Evolutionary conservation across 176 grass and related monocot species (phyloP), one percentile per base, ranked within the genome.

Genomic region (Oryza coarctata): DNA sequence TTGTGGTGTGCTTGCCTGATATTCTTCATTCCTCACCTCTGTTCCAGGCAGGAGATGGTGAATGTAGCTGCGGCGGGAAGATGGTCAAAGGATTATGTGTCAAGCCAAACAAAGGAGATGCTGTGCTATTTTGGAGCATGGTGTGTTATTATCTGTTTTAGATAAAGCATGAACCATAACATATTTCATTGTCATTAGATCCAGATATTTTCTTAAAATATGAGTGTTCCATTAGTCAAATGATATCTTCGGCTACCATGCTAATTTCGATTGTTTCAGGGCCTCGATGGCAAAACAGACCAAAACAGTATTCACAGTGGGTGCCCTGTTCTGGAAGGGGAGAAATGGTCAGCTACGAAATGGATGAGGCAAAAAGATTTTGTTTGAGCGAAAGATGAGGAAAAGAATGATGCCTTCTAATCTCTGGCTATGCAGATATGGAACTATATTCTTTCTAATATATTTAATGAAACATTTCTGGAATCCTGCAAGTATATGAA

Each of bases 271-370:
- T 62, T 80, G 18, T 78, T 90, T 43, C 78, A 97, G 95, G 92
- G 92, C 8, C 70, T 97, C 14, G 86, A 92, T 41, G 95, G 95
- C 9, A 76, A 94, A 76, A 85, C 84, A 3, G 92, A 97, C 63
- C 66, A 77, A 25, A 97, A 84, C 52, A 97, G 95, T 75, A 52
- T 94, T 68, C 95, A 97, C 68, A 84, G 90, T 47, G 92, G 95
- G 75, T 97, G 95, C 64, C 62, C 90, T 28, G 95, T 97, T 79
- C 77, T 97, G n/a, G 85, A 86, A 81, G 95, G 95, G 9, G 95
- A 94, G 82, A 97, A 97, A 81, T 97, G 95, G 95, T 94, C 95
- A 1, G 95, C 95, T 43, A 97, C 95, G 57, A 97, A 94, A 87
- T 97, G 95, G 95, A 91, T 97, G 95, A 92, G 95, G 71, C 92